Conservation (phyloP, 2,329 filamentous ascomycete genomes). For the Diaporthe humulicola region DNA sequence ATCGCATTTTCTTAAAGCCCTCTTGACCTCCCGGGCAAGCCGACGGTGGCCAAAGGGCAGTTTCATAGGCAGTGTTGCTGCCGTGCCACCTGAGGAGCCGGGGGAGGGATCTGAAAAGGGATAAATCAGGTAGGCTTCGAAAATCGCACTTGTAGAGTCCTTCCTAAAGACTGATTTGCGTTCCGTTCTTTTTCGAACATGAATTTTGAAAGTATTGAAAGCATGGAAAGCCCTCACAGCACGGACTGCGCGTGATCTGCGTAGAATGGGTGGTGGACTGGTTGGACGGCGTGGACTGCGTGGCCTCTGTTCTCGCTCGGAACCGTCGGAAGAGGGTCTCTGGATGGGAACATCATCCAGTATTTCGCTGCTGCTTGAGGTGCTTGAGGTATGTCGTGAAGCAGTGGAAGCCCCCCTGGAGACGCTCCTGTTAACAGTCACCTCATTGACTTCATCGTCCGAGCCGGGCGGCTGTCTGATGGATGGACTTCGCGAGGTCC, state of each 20-base stretch:
- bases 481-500: neutral
- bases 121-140: neutral
- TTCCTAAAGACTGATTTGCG: neutral
- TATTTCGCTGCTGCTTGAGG: neutral
- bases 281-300: too few relatives aligned
- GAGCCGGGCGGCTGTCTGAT: neutral
- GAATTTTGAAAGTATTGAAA: neutral
- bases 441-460: neutral
- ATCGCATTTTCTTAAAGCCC: neutral
- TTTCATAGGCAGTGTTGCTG: neutral
- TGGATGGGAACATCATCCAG: fast-evolving
- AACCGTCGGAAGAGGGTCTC: neutral
- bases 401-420: neutral
- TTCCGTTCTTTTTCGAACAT: neutral
- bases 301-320: neutral
- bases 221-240: neutral
- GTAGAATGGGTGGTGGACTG: too few relatives aligned
- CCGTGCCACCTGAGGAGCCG: too few relatives aligned
- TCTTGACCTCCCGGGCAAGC: neutral
- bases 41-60: neutral
- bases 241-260: neutral
- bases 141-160: neutral
- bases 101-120: neutral
- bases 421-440: too few relatives aligned
- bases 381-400: neutral